phyloP scores from a whole-genome alignment of 805 yeast genomes.

The Ogataea methanolica region DNA sequence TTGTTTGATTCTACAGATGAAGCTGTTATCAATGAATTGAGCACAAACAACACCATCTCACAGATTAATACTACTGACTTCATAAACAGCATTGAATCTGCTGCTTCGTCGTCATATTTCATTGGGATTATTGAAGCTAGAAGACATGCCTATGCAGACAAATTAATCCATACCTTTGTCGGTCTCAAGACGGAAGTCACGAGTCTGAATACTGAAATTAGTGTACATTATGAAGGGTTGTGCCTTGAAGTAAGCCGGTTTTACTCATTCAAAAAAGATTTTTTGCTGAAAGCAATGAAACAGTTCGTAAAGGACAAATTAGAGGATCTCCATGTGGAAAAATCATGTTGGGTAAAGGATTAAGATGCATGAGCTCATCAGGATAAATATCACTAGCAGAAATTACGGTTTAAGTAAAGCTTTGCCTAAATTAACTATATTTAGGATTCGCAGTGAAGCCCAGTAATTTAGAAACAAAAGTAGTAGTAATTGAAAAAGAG shows the following conservation, averaged over 20 bases:
- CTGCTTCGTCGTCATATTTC: constrained; percentile 10
- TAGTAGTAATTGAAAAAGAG: not conserved
- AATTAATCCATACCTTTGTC: constrained; percentile 34
- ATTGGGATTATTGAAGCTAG: constrained; percentile 46
- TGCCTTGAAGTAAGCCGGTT: constrained; percentile 63
- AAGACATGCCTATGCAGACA: constrained; percentile 41
- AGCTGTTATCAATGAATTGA: constrained; percentile 6
- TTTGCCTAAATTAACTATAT: not conserved
- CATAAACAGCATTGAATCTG: not conserved
- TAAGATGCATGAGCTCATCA: constrained; percentile 2
- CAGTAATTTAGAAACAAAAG: not conserved
- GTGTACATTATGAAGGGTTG: constrained; percentile 50
- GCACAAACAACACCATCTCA: constrained; percentile 6
- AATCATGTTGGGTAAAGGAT: constrained; percentile 18
- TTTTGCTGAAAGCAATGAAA: constrained; percentile 35
- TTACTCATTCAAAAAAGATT: constrained; percentile 43
- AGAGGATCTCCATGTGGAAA: constrained; percentile 18
- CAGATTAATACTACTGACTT: constrained; percentile 5
- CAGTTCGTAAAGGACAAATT: constrained; percentile 29
- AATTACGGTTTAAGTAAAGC: not conserved
- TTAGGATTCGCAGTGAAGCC: not conserved
- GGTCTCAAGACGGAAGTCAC: constrained; percentile 39
- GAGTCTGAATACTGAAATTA: constrained; percentile 43
- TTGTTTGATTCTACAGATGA: constrained; percentile 12
- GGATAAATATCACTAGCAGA: not conserved